These are phyloP conservation scores for Sporothrix mexicana DNA, from an alignment of 2,329 filamentous ascomycete species.

Conservation along the genomic window DNA sequence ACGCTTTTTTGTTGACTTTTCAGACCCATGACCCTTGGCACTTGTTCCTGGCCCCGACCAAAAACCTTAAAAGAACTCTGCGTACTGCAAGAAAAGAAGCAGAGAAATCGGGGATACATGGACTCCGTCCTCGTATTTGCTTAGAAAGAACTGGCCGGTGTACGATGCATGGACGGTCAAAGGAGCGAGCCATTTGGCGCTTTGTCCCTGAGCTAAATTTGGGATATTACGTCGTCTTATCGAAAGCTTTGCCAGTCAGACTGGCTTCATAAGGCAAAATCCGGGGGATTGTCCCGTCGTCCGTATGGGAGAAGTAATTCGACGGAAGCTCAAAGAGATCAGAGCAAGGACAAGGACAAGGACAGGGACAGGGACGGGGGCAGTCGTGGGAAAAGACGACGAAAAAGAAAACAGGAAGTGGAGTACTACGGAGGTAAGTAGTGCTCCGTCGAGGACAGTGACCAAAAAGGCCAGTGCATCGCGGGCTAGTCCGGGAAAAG, in stretches of 20 bases:
- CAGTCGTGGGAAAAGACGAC: neutral
- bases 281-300: constrained; percentile 24
- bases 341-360: neutral
- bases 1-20: neutral
- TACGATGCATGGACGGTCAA: neutral
- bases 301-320: neutral
- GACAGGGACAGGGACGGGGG: constrained; percentile 11
- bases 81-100: neutral
- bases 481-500: neutral
- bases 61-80: constrained; percentile 6
- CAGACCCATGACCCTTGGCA: neutral
- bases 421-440: neutral
- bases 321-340: neutral
- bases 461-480: neutral
- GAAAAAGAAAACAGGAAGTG: neutral
- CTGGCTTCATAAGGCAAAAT: neutral
- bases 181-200: no score
- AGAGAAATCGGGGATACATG: no score
- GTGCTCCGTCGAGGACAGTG: no score
- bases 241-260: neutral
- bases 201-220: neutral
- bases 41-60: neutral
- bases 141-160: neutral
- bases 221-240: neutral
- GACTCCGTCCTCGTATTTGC: neutral